phyloP scores from a whole-genome alignment of 495 filamentous ascomycete species.

The Sordaria brevicollis region DNA sequence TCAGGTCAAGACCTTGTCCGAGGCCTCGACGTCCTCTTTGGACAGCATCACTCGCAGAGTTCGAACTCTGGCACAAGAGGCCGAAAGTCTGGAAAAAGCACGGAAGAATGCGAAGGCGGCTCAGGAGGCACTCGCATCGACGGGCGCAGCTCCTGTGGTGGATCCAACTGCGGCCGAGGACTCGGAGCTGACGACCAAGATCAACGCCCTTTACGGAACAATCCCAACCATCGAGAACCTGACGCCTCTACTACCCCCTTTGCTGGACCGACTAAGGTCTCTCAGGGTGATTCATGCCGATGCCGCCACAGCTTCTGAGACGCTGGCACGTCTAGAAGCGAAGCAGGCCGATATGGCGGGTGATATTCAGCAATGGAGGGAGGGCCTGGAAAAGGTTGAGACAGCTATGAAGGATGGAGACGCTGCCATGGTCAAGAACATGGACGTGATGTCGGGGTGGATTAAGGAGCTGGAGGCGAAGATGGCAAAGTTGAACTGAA shows the following conservation, averaged over 20 bases:
- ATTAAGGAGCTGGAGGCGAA: slow-evolving; percentile 77
- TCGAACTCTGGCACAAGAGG: slow-evolving; percentile 64
- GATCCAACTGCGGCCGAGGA: slow-evolving; percentile 28
- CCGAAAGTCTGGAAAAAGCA: slow-evolving; percentile 64
- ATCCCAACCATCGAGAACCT: slow-evolving; percentile 83
- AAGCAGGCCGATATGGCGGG: slow-evolving; percentile 71
- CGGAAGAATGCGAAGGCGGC: slow-evolving; percentile 61
- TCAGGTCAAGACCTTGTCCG: slow-evolving; percentile 54
- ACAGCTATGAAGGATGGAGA: slow-evolving; percentile 57
- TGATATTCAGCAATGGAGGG: slow-evolving; percentile 80
- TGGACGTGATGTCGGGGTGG: slow-evolving; percentile 74
- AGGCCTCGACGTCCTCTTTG: slow-evolving; percentile 54
- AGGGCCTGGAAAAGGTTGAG: slow-evolving; percentile 73
- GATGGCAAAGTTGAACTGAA: slow-evolving; percentile 45
- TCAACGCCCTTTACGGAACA: slow-evolving; percentile 85
- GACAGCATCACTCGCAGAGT: slow-evolving; percentile 67
- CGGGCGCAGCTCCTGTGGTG: slow-evolving; percentile 26
- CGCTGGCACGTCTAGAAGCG: slow-evolving; percentile 62
- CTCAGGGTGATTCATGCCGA: slow-evolving; percentile 77
- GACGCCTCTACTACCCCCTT: slow-evolving; percentile 70
- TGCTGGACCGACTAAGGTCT: slow-evolving; percentile 77
- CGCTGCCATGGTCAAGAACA: slow-evolving; percentile 61
- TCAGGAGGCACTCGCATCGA: slow-evolving; percentile 45
- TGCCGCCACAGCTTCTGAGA: slow-evolving; percentile 76
- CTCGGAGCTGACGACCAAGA: slow-evolving; percentile 67